Base-by-base conservation (phyloP, 2,329 filamentous ascomycete genomes). In the Bisporella sp. region DNA sequence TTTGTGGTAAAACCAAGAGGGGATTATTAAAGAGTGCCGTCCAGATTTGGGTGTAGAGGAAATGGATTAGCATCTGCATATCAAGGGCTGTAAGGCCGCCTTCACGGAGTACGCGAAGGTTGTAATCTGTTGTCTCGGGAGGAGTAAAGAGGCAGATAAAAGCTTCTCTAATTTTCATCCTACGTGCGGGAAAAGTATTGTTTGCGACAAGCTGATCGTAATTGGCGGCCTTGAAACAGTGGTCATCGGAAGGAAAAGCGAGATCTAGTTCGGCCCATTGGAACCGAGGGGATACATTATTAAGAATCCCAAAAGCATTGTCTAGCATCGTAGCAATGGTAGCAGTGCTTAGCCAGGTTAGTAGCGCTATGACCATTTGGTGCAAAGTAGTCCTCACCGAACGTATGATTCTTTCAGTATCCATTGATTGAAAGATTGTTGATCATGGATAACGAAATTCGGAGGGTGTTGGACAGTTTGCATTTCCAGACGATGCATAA, bases 191-290 rank as follows among this genome's bases (percentile, higher is more conserved):
- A 28, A 54, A 51, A 9, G 53, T 40, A 0, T 48, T 41, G 12
- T 57, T 48, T 6, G 49, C 43, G 4, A 58, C 41, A 45, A 64
- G 51, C 13, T 58, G 58, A 2, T 62, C 53, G 32, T 59, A 64
- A 31, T 54, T 64, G 32, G 58, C 49, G 6, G 54, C 39, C 29
- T 54, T 54, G 49, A 66, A 66, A 33, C 54, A 64, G 1, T 41
- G 30, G 28, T 63, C 59, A 30, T 62, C 59, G 39, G 55, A 56
- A 5, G 62, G 59, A 46, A 66, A 62, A 3, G 57, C 53, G 3
- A 63, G 52, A 45, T 63, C 63, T 5, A 64, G 51, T 51, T 66
- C 63, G 2, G 61, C 49, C 62, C 62, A 66, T 50, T 65, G 62
- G 13, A 64, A 52, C n/a, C 59, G 55, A 7, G 61, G 57, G 5